A percentile compares a stretch with the other conserved stretches of the same genome.
Evolutionary conservation across 768 basidiomycete species (phyloP).

Genomic region (Boletus tomentosulus): DNA sequence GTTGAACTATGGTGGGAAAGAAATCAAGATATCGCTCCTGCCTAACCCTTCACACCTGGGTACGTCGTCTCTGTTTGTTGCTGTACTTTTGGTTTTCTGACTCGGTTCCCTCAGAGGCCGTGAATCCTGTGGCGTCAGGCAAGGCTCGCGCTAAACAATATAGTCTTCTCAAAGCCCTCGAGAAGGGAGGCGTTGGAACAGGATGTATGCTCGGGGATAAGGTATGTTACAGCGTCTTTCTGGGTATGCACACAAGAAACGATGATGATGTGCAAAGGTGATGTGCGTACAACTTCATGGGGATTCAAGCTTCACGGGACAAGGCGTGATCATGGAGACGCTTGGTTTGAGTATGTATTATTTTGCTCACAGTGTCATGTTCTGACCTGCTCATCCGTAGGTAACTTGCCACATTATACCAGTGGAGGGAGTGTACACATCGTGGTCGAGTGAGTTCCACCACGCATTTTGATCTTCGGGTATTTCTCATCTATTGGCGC

Average conservation of each 20-base stretch:
- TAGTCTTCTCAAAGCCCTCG: constrained; percentile 64
- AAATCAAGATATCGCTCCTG: constrained; percentile 68
- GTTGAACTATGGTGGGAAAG: constrained; percentile 46
- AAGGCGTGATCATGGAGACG: constrained; percentile 86
- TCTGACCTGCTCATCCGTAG: constrained; percentile 32
- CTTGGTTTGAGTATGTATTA: constrained; percentile 69
- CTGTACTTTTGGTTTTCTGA: not conserved
- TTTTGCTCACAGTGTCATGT: not conserved
- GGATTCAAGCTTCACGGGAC: constrained; percentile 88
- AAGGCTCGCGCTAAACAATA: constrained; percentile 92
- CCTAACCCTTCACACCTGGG: constrained; percentile 80
- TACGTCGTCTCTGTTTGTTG: constrained; percentile 21
- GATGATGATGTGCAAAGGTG: constrained; percentile 46
- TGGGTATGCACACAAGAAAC: not conserved
- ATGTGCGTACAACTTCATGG: constrained; percentile 92
- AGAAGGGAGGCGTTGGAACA: constrained; percentile 25
- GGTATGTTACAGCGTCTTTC: constrained; percentile 5
- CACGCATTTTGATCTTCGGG: not conserved
- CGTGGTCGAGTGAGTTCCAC: constrained; percentile 73
- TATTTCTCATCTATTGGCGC: not conserved
- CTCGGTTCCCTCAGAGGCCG: constrained; percentile 54
- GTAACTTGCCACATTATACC: constrained; percentile 86
- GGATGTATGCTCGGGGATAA: constrained; percentile 32
- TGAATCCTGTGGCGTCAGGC: constrained; percentile 83
- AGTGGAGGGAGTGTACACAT: constrained; percentile 88